Evolutionary conservation across 352 stramenopile species (phyloP).

Genomic region (Phytopythium mirpurense): DNA sequence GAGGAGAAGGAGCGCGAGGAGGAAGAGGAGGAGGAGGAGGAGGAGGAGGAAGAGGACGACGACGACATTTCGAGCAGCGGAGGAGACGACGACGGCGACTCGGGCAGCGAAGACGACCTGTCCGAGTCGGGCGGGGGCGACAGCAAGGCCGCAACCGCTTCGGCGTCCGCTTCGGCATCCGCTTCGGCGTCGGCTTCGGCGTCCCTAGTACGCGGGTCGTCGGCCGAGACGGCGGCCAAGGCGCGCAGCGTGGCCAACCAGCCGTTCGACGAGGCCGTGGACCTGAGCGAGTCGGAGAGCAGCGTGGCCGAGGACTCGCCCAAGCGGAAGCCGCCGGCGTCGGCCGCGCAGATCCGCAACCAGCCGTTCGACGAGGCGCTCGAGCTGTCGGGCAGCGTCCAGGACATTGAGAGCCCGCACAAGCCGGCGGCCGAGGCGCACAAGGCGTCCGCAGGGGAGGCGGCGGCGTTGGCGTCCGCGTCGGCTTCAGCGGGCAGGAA

Average conservation of each 20-base stretch:
- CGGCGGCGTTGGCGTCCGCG: background rate
- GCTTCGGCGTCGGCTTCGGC: constrained; percentile 2
- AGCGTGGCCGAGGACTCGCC: constrained; percentile 59
- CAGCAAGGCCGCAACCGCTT: constrained; percentile 18
- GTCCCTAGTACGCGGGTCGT: background rate
- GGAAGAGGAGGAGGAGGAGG: constrained; percentile 22
- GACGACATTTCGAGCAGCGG: constrained; percentile 51
- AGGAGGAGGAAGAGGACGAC: constrained; percentile 35
- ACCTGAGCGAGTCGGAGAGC: constrained; percentile 81
- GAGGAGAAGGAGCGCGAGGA: constrained; percentile 38
- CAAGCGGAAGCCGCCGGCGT: constrained; percentile 29
- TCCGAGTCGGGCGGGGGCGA: constrained; percentile 58
- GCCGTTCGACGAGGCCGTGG: constrained; percentile 84
- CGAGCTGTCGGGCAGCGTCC: constrained; percentile 73
- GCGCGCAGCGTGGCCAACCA: constrained; percentile 68
- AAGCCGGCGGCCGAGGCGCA: constrained; percentile 16
- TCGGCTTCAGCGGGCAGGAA: background rate
- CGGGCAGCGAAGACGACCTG: constrained; percentile 61
- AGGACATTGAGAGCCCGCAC: constrained; percentile 64
- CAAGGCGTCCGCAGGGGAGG: background rate
- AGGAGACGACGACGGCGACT: constrained; percentile 33
- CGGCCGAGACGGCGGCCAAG: constrained; percentile 16
- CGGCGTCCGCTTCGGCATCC: background rate
- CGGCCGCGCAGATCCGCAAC: constrained; percentile 46
- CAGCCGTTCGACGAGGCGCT: constrained; percentile 80